These are phyloP conservation scores for Talaromyces ruber DNA, from an alignment of 495 filamentous ascomycete genomes.

Conservation along the genomic window DNA sequence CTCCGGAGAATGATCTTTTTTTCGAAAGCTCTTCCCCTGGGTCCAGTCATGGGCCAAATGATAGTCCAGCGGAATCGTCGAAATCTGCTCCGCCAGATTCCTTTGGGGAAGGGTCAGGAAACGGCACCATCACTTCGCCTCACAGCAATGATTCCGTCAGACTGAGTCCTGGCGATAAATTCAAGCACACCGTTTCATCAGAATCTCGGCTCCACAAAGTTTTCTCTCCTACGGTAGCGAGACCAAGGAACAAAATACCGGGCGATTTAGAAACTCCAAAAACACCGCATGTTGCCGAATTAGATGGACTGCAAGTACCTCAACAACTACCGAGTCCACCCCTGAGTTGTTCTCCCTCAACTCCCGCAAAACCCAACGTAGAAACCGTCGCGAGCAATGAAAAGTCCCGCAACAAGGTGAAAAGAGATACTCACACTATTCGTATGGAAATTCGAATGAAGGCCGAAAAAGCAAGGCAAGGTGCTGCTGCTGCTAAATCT, in stretches of 20 bases:
- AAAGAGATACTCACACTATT: constrained; percentile 2
- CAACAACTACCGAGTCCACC: constrained; percentile 6
- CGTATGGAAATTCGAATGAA: constrained; percentile 7
- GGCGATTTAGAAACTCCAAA: neutral
- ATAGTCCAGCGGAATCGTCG: neutral
- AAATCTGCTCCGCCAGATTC: neutral
- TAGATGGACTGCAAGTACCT: constrained; percentile 31
- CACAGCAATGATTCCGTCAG: neutral
- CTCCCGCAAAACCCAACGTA: neutral
- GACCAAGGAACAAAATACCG: neutral
- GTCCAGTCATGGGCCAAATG: neutral
- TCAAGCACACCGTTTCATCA: neutral
- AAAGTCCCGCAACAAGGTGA: neutral
- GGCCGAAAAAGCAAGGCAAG: constrained; percentile 6
- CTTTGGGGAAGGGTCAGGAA: neutral
- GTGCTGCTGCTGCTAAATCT: constrained; percentile 3
- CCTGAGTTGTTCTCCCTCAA: neutral
- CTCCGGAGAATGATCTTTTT: constrained; percentile 1
- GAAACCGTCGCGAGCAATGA: neutral
- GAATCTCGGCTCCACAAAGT: neutral
- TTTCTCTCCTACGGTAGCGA: neutral
- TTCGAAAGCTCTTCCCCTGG: neutral
- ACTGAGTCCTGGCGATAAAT: neutral
- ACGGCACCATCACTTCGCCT: neutral
- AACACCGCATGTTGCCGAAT: constrained; percentile 21